Evolutionary conservation across 1,284 basidiomycete species (phyloP).

Genomic region (Trichosporon inkin): DNA sequence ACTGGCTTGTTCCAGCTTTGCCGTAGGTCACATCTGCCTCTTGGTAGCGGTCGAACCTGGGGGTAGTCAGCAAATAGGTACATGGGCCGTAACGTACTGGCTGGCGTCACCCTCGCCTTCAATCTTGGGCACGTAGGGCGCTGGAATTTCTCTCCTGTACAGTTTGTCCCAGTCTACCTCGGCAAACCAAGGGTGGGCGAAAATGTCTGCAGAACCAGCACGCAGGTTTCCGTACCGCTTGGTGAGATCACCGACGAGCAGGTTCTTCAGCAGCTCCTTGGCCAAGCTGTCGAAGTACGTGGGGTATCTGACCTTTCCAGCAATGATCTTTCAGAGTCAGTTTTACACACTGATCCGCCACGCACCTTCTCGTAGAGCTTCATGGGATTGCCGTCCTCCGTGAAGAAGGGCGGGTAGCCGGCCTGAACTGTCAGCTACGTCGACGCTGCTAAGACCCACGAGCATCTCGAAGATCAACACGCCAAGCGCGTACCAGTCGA

Average conservation of each 20-base stretch:
- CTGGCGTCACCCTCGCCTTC: constrained; percentile 80
- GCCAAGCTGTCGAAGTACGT: constrained; percentile 74
- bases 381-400: constrained; percentile 62
- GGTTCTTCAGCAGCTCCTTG: constrained; percentile 80
- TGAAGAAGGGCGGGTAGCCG: constrained; percentile 56
- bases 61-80: background rate
- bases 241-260: constrained; percentile 85
- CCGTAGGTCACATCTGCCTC: constrained; percentile 52
- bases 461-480: constrained; percentile 69
- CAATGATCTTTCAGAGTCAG: constrained; percentile 41
- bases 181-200: constrained; percentile 91
- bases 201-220: constrained; percentile 90
- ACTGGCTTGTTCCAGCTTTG: constrained; percentile 46
- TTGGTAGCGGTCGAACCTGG: constrained; percentile 51
- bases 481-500: constrained; percentile 98
- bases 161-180: constrained; percentile 94
- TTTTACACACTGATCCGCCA: background rate
- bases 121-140: constrained; percentile 90
- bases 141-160: constrained; percentile 79
- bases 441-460: constrained; percentile 33
- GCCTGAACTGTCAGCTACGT: constrained; percentile 36
- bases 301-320: constrained; percentile 85
- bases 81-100: constrained; percentile 61
- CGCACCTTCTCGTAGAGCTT: constrained; percentile 94
- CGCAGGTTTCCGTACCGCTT: constrained; percentile 90